Percentiles rank a stretch among this genome's conserved stretches.
Conservation (phyloP, 73 alveolate species). For the Effrenium voratum region DNA sequence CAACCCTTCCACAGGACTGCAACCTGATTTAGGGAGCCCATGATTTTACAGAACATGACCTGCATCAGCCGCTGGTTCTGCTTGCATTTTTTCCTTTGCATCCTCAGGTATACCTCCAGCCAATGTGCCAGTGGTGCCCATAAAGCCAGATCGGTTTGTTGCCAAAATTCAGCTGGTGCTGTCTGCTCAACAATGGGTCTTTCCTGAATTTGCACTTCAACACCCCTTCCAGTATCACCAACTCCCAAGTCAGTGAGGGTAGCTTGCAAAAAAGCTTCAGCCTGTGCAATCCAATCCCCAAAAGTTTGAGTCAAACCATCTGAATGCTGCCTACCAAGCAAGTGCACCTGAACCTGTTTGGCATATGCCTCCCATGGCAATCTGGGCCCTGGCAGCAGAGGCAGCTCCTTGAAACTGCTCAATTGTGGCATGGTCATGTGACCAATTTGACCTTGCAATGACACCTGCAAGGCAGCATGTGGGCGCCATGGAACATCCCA, state of each 20-base stretch:
- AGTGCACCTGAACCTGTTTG: neutral
- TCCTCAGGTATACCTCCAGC: neutral
- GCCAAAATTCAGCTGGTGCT: too few relatives aligned
- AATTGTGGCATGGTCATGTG: neutral
- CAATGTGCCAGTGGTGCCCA: neutral
- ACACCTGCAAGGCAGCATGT: neutral
- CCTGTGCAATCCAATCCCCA: conserved; percentile 3
- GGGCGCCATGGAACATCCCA: neutral
- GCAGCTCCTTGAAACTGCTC: neutral
- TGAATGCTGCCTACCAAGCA: neutral
- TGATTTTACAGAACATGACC: neutral
- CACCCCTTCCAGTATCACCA: neutral
- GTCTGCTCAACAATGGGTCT: too few relatives aligned
- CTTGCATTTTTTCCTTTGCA: too few relatives aligned
- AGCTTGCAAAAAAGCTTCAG: neutral
- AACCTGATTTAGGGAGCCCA: too few relatives aligned
- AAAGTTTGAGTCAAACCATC: neutral
- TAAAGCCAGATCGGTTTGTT: too few relatives aligned
- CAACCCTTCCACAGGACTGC: too few relatives aligned
- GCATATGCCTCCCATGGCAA: neutral
- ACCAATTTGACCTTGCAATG: too few relatives aligned
- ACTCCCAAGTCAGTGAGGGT: neutral
- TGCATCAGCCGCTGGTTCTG: neutral
- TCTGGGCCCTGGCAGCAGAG: neutral
- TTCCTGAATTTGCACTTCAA: neutral